Conservation (phyloP, 345 rosid species). For the Salix udensis region DNA sequence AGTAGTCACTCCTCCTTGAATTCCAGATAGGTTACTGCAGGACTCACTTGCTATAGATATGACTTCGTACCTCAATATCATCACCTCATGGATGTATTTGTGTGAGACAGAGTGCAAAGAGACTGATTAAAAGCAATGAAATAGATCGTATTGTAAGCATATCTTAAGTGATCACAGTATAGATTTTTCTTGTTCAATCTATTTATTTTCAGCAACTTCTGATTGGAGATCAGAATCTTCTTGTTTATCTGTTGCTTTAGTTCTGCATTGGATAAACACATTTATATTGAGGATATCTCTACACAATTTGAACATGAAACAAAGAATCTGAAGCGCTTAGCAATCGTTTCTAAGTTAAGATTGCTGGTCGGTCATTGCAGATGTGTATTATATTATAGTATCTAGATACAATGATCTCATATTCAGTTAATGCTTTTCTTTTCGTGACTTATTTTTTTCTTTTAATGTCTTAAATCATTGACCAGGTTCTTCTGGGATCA, state of each 20-base stretch:
- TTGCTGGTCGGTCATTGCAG: background rate
- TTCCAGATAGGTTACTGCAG: background rate
- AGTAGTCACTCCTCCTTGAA: background rate
- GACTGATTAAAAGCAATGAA: background rate
- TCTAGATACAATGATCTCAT: background rate
- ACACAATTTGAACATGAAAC: background rate
- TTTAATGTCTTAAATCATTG: constrained; percentile 24
- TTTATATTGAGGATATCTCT: background rate
- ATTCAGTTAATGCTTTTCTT: background rate
- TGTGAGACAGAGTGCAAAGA: background rate
- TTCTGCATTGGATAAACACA: background rate
- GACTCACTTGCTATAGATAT: background rate
- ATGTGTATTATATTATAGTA: background rate
- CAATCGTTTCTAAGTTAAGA: background rate
- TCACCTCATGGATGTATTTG: background rate
- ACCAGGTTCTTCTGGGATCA: constrained; percentile 93
- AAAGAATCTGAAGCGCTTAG: background rate
- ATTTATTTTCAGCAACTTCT: background rate
- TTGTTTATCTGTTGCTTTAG: background rate
- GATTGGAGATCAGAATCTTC: background rate
- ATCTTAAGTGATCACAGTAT: background rate
- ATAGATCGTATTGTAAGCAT: background rate
- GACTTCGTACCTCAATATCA: background rate
- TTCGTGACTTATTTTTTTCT: constrained; percentile 3
- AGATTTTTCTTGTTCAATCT: background rate